Base-by-base conservation (phyloP, 73 alveolate genomes). In the Symbiodinium natans region DNA sequence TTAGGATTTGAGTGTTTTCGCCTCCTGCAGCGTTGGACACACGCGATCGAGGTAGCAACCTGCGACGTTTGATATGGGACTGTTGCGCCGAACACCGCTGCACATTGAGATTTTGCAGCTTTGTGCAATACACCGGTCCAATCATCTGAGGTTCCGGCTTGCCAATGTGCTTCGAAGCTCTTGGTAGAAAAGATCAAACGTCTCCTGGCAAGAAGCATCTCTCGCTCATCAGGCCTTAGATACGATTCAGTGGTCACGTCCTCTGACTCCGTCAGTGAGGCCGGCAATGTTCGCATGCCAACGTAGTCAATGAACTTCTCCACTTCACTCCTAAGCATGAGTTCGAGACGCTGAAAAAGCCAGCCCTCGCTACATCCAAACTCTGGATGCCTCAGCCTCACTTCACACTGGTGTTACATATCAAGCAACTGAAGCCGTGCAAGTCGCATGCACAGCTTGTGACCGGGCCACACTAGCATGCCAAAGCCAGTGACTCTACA, bases 141-240 rank as follows among this genome's bases (percentile, higher is more conserved):
- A 4, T 2, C 36, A 63, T 63, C 80, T 63, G 39, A 63, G 80
- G 38, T 19, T 29, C 80, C 13, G 0, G 27, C 95, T 89, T 23
- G 95, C 86, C 42, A 89, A 63, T 9, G 95, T 63, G 46, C 71
- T 25, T 43, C 86, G 95, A n/a, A 89, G 74, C 95, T 89, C 95
- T 38, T 71, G 95, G 46, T 89, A 83, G 73, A 89, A 89, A 15
- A 71, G 43, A 75, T 89, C 87, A 25, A 52, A 34, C 95, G 63
- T 38, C 75, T 89, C 95, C 95, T 89, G 27, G 29, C 80, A 48
- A 43, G 2, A 19, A 33, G 34, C 39, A 41, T 7, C n/a, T n/a
- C n/a, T n/a, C n/a, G n/a, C n/a, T n/a, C n/a, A n/a, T n/a, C n/a
- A 40, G 23, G 11, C 29, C 33, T n/a, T 8, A 13, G 43, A 74